phyloP scores from a whole-genome alignment of 768 basidiomycete genomes.

The Kwoniella sp. region DNA sequence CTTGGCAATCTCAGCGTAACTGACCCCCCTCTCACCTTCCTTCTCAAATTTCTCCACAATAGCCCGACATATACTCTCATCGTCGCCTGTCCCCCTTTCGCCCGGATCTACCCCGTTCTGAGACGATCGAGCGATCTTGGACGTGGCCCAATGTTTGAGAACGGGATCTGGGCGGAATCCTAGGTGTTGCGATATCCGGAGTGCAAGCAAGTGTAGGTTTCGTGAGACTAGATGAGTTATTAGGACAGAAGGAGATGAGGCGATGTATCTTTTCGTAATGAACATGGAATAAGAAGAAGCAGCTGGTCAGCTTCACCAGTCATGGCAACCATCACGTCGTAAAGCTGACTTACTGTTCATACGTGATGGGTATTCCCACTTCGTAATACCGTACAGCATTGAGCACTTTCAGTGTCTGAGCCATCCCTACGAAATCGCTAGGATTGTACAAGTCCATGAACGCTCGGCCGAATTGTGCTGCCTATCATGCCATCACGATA shows the following conservation, averaged over 20 bases:
- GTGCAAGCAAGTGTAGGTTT: slow-evolving; percentile 85
- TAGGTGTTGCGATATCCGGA: slow-evolving; percentile 83
- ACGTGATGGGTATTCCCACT: slow-evolving; percentile 89
- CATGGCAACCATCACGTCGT: neutral
- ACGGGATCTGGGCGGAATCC: slow-evolving; percentile 81
- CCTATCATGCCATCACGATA: too few relatives aligned
- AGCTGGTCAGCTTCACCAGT: neutral
- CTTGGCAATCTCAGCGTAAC: slow-evolving; percentile 91
- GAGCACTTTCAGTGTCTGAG: slow-evolving; percentile 85
- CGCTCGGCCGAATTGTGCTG: slow-evolving; percentile 93
- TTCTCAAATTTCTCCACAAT: slow-evolving; percentile 90
- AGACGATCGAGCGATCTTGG: slow-evolving; percentile 74
- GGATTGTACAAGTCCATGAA: slow-evolving; percentile 93
- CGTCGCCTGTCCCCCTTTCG: slow-evolving; percentile 65
- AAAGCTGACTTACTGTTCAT: slow-evolving; percentile 69
- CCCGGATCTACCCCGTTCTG: slow-evolving; percentile 61
- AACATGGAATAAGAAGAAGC: neutral
- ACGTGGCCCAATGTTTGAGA: slow-evolving; percentile 91
- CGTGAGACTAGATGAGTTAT: slow-evolving; percentile 80
- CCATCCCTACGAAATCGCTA: slow-evolving; percentile 87
- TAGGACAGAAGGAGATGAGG: slow-evolving; percentile 76
- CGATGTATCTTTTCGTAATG: slow-evolving; percentile 66
- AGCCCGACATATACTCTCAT: slow-evolving; percentile 73
- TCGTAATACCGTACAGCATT: slow-evolving; percentile 91
- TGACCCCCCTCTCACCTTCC: slow-evolving; percentile 70